Conservation (phyloP, 2,329 filamentous ascomycete genomes). For the Madurella mycetomatis region DNA sequence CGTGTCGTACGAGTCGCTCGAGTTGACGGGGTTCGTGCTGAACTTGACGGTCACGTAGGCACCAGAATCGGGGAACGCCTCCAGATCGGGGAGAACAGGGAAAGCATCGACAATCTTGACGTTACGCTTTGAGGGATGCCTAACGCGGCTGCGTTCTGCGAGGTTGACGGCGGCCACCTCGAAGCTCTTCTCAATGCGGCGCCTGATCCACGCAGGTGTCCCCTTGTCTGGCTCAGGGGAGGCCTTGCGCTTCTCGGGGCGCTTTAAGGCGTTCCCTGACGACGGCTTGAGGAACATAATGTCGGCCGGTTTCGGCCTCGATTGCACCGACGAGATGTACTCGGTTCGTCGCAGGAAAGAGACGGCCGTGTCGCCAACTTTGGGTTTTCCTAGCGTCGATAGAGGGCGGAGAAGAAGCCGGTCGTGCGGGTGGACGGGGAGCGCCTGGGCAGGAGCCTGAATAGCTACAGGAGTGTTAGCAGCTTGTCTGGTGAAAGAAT, state of each 20-base stretch:
- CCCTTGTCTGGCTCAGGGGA: conserved; percentile 58
- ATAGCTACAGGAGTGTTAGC: conserved; percentile 57
- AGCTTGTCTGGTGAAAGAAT: conserved; percentile 16
- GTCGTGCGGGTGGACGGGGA: conserved; percentile 76
- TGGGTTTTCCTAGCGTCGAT: conserved; percentile 78
- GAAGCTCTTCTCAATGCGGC: conserved; percentile 62
- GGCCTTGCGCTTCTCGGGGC: conserved; percentile 41
- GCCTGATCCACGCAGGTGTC: conserved; percentile 62
- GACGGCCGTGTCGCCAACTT: conserved; percentile 69
- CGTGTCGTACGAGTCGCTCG: conserved; percentile 50
- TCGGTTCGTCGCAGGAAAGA: conserved; percentile 95
- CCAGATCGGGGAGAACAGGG: conserved; percentile 60
- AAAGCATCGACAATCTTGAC: conserved; percentile 56
- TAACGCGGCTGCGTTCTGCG: conserved; percentile 50
- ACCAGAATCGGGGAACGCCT: conserved; percentile 65
- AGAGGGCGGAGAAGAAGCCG: conserved; percentile 77
- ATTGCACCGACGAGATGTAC: conserved; percentile 69
- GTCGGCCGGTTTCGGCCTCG: conserved; percentile 49
- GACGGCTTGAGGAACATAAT: conserved; percentile 30
- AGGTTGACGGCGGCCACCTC: conserved; percentile 50
- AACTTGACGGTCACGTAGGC: conserved; percentile 69
- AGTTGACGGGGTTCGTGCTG: conserved; percentile 57
- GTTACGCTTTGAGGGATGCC: conserved; percentile 55
- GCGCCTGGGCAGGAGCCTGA: conserved; percentile 67
- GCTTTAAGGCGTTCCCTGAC: conserved; percentile 32